Evolutionary conservation across 2,329 filamentous ascomycete genomes (phyloP).

Genomic region (Arthrobotrys iridis): DNA sequence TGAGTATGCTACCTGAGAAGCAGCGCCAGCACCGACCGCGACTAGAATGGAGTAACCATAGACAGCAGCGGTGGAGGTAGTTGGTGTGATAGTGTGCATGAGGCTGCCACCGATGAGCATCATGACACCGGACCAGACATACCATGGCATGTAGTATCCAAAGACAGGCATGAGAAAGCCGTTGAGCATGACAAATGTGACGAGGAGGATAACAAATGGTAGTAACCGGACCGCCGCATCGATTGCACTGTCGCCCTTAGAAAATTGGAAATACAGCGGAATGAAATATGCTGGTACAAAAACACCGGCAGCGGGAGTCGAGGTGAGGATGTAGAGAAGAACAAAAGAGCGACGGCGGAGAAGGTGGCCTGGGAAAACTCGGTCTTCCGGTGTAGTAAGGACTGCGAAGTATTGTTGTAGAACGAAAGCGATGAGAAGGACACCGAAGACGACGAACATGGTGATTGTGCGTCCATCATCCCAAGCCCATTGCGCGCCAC

Average conservation of each 20-base stretch:
- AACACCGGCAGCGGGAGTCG: constrained; percentile 60
- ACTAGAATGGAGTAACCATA: constrained; percentile 62
- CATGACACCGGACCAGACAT: constrained; percentile 60
- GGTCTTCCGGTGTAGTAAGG: constrained; percentile 63
- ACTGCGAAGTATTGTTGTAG: constrained; percentile 64
- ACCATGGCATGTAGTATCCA: constrained; percentile 63
- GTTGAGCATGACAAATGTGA: constrained; percentile 60
- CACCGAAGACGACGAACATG: constrained; percentile 65
- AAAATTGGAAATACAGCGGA: constrained; percentile 69
- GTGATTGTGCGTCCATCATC: constrained; percentile 63
- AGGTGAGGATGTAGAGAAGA: constrained; percentile 63
- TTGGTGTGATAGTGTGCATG: constrained; percentile 58
- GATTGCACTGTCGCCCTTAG: constrained; percentile 62
- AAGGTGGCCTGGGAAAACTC: constrained; percentile 67
- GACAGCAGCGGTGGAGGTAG: constrained; percentile 58
- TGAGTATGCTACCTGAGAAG: constrained; percentile 61
- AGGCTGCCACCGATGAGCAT: constrained; percentile 59
- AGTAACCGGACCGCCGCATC: constrained; percentile 63
- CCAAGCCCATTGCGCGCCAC: constrained; percentile 66
- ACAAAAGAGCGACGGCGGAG: constrained; percentile 61
- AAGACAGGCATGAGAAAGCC: constrained; percentile 62
- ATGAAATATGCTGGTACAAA: constrained; percentile 67
- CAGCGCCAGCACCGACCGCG: constrained; percentile 62
- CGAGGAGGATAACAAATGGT: constrained; percentile 62
- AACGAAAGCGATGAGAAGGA: constrained; percentile 63